These are phyloP conservation scores for Paraconiothyrium brasiliense DNA, from an alignment of 2,329 filamentous ascomycete genomes.

Conservation along the genomic window DNA sequence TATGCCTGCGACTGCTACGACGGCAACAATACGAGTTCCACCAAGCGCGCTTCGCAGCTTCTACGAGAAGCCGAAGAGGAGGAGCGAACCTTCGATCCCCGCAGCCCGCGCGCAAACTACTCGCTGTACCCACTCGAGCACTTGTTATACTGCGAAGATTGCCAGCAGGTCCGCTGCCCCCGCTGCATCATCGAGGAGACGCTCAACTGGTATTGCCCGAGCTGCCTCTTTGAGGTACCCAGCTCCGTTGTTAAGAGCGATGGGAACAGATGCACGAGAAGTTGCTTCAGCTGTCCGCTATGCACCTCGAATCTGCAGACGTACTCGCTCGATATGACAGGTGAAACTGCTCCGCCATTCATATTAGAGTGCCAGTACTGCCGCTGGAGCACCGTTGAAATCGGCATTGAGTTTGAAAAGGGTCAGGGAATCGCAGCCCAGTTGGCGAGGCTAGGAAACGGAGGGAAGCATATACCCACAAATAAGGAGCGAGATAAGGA, in stretches of 20 bases:
- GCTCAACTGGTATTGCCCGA: slow-evolving; percentile 93
- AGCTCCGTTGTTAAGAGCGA: slow-evolving; percentile 92
- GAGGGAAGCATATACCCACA: slow-evolving; percentile 51
- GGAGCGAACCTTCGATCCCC: slow-evolving; percentile 85
- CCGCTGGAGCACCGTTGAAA: slow-evolving; percentile 89
- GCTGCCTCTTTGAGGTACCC: slow-evolving; percentile 93
- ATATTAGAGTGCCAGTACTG: slow-evolving; percentile 90
- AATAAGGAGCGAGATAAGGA: slow-evolving; percentile 53
- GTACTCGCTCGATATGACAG: slow-evolving; percentile 69
- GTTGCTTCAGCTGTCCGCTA: slow-evolving; percentile 93
- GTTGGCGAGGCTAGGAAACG: slow-evolving; percentile 72
- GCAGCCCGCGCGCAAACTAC: slow-evolving; percentile 84
- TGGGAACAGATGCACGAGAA: slow-evolving; percentile 92
- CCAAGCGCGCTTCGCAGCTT: slow-evolving; percentile 32
- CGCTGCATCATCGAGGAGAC: slow-evolving; percentile 94
- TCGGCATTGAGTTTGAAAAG: slow-evolving; percentile 89
- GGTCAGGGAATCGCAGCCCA: slow-evolving; percentile 86
- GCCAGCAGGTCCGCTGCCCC: slow-evolving; percentile 93
- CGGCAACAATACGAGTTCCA: slow-evolving; percentile 45
- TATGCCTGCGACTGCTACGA: slow-evolving; percentile 72
- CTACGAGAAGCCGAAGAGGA: slow-evolving; percentile 68
- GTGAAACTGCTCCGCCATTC: slow-evolving; percentile 66
- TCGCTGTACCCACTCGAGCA: slow-evolving; percentile 93
- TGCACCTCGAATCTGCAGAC: slow-evolving; percentile 84
- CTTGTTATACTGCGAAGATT: slow-evolving; percentile 96